Evolutionary conservation across 2,329 filamentous ascomycete genomes (phyloP).

Genomic region (Penicillium hordei): DNA sequence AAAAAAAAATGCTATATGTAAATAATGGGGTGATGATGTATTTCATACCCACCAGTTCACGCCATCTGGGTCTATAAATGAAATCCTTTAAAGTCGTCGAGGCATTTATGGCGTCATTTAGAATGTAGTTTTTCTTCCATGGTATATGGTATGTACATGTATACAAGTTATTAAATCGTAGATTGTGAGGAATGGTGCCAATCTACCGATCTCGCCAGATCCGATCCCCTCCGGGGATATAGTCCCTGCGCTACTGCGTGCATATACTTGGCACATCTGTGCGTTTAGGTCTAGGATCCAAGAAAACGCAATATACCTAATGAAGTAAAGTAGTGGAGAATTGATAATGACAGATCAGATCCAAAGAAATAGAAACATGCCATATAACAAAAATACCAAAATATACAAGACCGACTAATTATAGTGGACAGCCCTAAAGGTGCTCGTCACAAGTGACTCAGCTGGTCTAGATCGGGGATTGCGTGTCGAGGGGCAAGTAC

Average conservation of each 20-base stretch:
- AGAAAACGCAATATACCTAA: neutral
- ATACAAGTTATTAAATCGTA: neutral
- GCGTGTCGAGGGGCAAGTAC: slow-evolving; percentile 3
- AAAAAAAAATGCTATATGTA: neutral
- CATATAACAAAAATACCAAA: neutral
- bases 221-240: slow-evolving; percentile 19
- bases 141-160: neutral
- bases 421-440: neutral
- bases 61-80: neutral
- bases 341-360: neutral
- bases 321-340: neutral
- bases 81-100: neutral
- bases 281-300: neutral
- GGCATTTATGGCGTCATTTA: slow-evolving; percentile 10
- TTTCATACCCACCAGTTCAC: slow-evolving; percentile 1
- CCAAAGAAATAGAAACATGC: neutral
- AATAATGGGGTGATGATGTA: neutral
- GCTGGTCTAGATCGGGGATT: slow-evolving; percentile 8
- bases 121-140: neutral
- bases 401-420: neutral
- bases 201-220: slow-evolving; percentile 16
- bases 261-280: slow-evolving; percentile 6
- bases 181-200: neutral
- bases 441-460: slow-evolving; percentile 10
- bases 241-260: slow-evolving; percentile 12